Evolutionary conservation across 176 grass and related monocot species (phyloP), one percentile per base, ranked within the genome.

Genomic region (Otatea glauca): DNA sequence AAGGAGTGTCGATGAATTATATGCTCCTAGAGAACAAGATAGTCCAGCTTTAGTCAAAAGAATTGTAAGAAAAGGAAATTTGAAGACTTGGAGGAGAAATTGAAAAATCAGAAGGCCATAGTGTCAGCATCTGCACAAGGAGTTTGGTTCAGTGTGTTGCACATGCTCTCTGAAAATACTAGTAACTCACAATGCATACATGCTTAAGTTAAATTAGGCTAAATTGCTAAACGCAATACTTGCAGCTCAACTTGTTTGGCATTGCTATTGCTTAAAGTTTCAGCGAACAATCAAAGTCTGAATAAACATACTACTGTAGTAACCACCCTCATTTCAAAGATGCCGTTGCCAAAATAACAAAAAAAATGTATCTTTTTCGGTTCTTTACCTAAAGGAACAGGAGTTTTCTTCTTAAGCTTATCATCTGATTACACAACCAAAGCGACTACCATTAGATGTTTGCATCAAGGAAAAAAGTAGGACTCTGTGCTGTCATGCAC

Each of bases 391-490:
- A 9, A 68, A 15, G 49, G 2, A 1, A 20, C 1, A 12, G 32
- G 15, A 0, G 32, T 53, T 62, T 35, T 78, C n/a, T 77, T 77
- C 14, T 63, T 51, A 71, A 86, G 65, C 54, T 41, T 48, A 72
- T 62, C 43, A 18, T 16, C 43, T 72, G 5, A 37, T 47, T 18
- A 78, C 18, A 15, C 23, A 50, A 54, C 29, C 48, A 44, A 54
- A 76, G 32, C n/a, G 1, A 67, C 39, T 43, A 65, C 20, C 6
- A 65, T 5, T n/a, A 80, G 34, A 78, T 73, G 34, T 45, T 37
- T 42, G 11, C 44, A 44, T 67, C 9, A 66, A 54, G 48, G 11
- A 29, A 47, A 47, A 16, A 70, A 62, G 15, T 47, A 29, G 34
- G 37, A 34, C 16, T 55, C 11, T 34, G 35, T 58, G 63, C 47